phyloP scores from a whole-genome alignment of 2,329 filamentous ascomycete genomes.

The Sarocladium kiliense region DNA sequence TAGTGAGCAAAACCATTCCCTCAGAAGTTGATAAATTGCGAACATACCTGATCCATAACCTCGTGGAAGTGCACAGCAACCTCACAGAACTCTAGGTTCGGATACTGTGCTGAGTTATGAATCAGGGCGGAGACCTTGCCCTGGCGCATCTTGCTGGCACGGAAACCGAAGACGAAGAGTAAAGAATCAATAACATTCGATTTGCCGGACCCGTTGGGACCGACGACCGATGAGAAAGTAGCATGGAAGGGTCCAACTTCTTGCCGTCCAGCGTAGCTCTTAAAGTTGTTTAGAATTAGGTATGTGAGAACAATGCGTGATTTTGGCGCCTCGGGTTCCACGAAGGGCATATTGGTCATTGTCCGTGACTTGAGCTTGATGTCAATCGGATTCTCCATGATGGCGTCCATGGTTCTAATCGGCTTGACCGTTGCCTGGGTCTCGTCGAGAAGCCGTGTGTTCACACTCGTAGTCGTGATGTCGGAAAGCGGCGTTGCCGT shows the following conservation, averaged over 20 bases:
- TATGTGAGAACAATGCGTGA: slow-evolving; percentile 89
- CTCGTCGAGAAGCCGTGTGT: slow-evolving; percentile 30
- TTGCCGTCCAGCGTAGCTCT: slow-evolving; percentile 94
- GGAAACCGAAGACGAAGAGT: slow-evolving; percentile 98
- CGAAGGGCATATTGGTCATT: slow-evolving; percentile 56
- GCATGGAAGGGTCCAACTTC: slow-evolving; percentile 95
- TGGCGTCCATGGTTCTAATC: slow-evolving; percentile 69
- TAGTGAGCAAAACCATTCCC: slow-evolving; percentile 19
- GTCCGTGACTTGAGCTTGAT: slow-evolving; percentile 85
- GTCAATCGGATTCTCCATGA: slow-evolving; percentile 86
- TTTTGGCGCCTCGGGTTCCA: slow-evolving; percentile 73
- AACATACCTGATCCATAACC: slow-evolving; percentile 72
- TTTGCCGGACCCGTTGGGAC: slow-evolving; percentile 96
- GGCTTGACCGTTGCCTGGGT: slow-evolving; percentile 52
- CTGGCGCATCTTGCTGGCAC: slow-evolving; percentile 98
- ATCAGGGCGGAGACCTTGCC: slow-evolving; percentile 97
- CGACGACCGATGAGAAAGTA: slow-evolving; percentile 96
- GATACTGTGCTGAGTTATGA: slow-evolving; percentile 87
- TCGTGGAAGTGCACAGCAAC: slow-evolving; percentile 96
- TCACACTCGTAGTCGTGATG: slow-evolving; percentile 63
- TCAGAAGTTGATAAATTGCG: background rate
- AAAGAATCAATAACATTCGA: slow-evolving; percentile 98
- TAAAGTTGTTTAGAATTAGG: slow-evolving; percentile 92
- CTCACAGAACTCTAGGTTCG: slow-evolving; percentile 84
- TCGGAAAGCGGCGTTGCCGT: slow-evolving; percentile 60